Evolutionary conservation across 192 early-diverging fungal genomes (phyloP).

Genomic region (Coemansia asiatica): DNA sequence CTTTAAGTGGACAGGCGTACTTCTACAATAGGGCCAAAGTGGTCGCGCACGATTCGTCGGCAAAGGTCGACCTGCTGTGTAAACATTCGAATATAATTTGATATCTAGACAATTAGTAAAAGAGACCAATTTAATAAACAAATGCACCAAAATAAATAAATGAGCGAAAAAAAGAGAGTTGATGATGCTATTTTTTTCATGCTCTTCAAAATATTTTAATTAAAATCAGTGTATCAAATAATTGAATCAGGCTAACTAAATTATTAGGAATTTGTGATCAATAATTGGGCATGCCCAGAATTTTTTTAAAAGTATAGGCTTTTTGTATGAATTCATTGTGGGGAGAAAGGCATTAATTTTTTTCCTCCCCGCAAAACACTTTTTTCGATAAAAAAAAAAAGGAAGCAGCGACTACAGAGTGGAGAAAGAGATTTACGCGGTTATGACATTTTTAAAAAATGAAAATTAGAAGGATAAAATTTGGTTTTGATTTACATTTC

Average conservation of each 20-base stretch:
- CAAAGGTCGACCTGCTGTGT: slow-evolving; percentile 46
- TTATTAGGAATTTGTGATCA: background rate
- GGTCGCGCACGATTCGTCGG: slow-evolving; percentile 64
- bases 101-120: background rate
- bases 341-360: no score
- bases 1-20: no score
- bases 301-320: no score
- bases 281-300: no score
- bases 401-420: no score
- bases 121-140: background rate
- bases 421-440: background rate
- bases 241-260: background rate
- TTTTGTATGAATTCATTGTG: no score
- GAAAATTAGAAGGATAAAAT: background rate
- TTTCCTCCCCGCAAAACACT: no score
- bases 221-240: background rate
- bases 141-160: background rate
- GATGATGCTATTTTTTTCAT: background rate
- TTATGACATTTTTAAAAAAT: background rate
- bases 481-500: background rate
- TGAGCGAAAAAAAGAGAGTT: background rate
- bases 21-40: slow-evolving; percentile 79
- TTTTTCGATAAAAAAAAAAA: background rate
- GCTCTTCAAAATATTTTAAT: background rate
- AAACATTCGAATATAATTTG: slow-evolving; percentile 20